A percentile compares a stretch with the other conserved stretches of the same genome.
These are phyloP conservation scores for Trametes gibbosa DNA, from an alignment of 768 basidiomycete species.

Conservation along the genomic window DNA sequence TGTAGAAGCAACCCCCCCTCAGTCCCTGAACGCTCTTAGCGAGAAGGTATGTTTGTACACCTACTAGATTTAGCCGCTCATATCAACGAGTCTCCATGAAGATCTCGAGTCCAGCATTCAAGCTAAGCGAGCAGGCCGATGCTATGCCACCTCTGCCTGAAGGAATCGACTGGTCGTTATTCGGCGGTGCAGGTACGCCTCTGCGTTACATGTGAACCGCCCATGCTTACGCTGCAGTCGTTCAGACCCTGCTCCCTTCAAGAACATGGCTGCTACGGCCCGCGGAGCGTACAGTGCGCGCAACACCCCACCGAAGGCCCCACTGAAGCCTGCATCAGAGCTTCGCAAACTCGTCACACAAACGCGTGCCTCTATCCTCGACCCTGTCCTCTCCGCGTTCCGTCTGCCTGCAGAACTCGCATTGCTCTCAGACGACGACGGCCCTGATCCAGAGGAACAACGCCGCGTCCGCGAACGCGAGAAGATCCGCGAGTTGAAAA, in stretches of 20 bases:
- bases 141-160: conserved; percentile 44
- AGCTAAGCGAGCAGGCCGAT: conserved; percentile 45
- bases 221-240: too few species aligned
- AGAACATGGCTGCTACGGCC: conserved; percentile 40
- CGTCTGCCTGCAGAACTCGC: conserved; percentile 25
- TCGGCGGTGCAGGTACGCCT: conserved; percentile 49
- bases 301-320: conserved; percentile 39
- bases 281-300: conserved; percentile 38
- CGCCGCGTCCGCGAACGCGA: conserved; percentile 45
- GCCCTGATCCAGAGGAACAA: conserved; percentile 40
- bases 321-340: conserved; percentile 38
- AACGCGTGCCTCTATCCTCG: conserved; percentile 49
- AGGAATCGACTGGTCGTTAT: conserved; percentile 62
- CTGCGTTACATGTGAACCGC: background rate
- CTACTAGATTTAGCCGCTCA: background rate
- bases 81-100: conserved; percentile 8
- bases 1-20: conserved; percentile 34
- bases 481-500: conserved; percentile 57
- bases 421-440: conserved; percentile 23
- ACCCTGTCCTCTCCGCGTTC: conserved; percentile 38
- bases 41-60: conserved; percentile 33
- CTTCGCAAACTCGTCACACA: conserved; percentile 58
- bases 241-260: conserved; percentile 57
- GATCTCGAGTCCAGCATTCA: conserved; percentile 34
- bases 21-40: conserved; percentile 31